phyloP scores from a whole-genome alignment of 805 yeast genomes.

The Metschnikowia baotianmanensis region DNA sequence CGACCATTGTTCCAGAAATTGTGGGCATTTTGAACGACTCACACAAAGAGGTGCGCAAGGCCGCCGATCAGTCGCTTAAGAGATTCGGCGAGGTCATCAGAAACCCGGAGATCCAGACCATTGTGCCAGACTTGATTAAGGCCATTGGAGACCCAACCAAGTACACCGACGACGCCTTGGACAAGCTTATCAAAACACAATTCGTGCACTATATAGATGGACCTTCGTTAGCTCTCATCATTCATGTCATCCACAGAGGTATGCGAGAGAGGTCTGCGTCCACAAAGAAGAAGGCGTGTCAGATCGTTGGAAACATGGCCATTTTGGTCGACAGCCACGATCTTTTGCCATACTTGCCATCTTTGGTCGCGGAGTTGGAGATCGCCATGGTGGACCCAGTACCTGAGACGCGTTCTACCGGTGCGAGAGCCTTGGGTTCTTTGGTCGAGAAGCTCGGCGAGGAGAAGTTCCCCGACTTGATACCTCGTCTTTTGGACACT shows the following conservation, averaged over 20 bases:
- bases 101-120: conserved; percentile 92
- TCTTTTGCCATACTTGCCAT: conserved; percentile 75
- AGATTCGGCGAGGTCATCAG: conserved; percentile 95
- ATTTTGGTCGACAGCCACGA: conserved; percentile 89
- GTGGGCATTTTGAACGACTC: conserved; percentile 93
- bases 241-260: conserved; percentile 94
- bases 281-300: conserved; percentile 91
- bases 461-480: conserved; percentile 88
- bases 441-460: conserved; percentile 96
- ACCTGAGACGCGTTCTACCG: conserved; percentile 94
- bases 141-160: conserved; percentile 97
- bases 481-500: conserved; percentile 73
- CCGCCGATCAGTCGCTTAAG: conserved; percentile 86
- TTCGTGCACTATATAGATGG: conserved; percentile 98
- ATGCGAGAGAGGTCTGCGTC: conserved; percentile 92
- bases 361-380: conserved; percentile 79
- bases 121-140: conserved; percentile 81
- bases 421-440: conserved; percentile 95
- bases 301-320: conserved; percentile 98
- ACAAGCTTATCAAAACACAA: conserved; percentile 81
- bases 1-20: conserved; percentile 92
- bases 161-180: conserved; percentile 83
- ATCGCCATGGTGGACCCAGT: conserved; percentile 98
- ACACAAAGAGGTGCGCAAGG: conserved; percentile 94
- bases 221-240: conserved; percentile 91